A percentile compares a stretch with the other conserved stretches of the same genome.
Evolutionary conservation across 371 early-diverging fungal species (phyloP).

Genomic region (Rhizopus arrhizus): DNA sequence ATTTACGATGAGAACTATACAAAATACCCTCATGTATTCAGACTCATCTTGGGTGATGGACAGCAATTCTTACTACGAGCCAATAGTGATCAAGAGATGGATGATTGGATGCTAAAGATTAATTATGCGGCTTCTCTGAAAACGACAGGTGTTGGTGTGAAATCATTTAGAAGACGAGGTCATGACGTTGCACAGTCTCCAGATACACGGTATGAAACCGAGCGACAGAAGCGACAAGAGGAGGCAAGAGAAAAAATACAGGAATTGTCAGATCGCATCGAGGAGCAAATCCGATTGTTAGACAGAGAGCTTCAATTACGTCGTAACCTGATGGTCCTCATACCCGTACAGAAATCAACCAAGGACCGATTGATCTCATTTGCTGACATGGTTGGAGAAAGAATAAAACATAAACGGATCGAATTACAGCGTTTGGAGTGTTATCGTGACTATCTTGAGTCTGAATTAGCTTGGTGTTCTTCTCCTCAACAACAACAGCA

Average conservation of each 20-base stretch:
- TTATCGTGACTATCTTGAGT: constrained; percentile 72
- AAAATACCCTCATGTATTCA: constrained; percentile 78
- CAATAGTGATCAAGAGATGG: constrained; percentile 66
- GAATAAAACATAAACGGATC: constrained; percentile 57
- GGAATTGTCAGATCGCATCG: constrained; percentile 37
- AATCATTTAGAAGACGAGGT: constrained; percentile 30
- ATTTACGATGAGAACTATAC: constrained; percentile 72
- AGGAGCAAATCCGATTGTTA: constrained; percentile 41
- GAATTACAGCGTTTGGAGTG: constrained; percentile 67
- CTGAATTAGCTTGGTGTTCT: constrained; percentile 51
- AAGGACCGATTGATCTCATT: constrained; percentile 60
- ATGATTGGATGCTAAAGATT: constrained; percentile 81
- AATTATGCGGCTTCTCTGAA: constrained; percentile 81
- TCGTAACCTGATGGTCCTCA: constrained; percentile 66
- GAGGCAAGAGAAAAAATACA: constrained; percentile 26
- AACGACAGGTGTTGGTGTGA: constrained; percentile 61
- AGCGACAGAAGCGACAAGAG: constrained; percentile 26
- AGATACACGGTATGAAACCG: constrained; percentile 28
- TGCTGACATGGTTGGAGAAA: constrained; percentile 58
- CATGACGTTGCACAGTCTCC: background rate
- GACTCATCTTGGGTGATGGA: constrained; percentile 69
- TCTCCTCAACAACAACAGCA: constrained; percentile 4
- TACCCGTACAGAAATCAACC: constrained; percentile 66
- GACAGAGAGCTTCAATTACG: constrained; percentile 60
- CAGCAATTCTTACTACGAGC: constrained; percentile 74